Base-by-base conservation (phyloP, 768 basidiomycete genomes). In the Mycena alexandri region DNA sequence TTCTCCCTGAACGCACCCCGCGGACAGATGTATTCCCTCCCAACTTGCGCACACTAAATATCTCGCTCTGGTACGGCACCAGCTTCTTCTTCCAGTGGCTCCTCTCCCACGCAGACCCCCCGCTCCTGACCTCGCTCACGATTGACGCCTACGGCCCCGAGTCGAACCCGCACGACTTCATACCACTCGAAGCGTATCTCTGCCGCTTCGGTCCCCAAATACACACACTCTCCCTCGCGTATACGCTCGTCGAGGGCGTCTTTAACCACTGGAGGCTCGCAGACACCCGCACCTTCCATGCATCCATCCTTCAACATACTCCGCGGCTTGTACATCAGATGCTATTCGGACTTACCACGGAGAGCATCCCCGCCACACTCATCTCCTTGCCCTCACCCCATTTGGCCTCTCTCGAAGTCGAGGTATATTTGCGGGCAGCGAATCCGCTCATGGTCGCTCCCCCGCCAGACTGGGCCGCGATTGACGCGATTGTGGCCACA, bases 71-170 rank as follows among this genome's bases (percentile, higher is more conserved):
- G 4, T 38, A 1, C 13, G 58, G 60, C 25, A 19, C n/a, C n/a
- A 29, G 11, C 60, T 24, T 52, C 12, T 48, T 61, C 3, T 61
- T 61, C n/a, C 19, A 50, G 38, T 60, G 59, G 59, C 47, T 60
- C 21, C 47, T 60, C 17, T 48, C 59, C 2, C 34, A 29, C 19
- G 4, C 17, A 11, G 19, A 51, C 36, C 38, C 50, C 5, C 60
- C 50, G 3, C 22, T 42, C 60, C 43, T 61, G 7, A 61, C 48
- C 24, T 61, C 60, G 2, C 38, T 61, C 7, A 52, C 12, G 22
- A 36, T 61, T 50, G 38, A 3, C 4, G 60, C 38, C 0, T 5
- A 29, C 29, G 29, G 29, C 29, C 29, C 58, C 21, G 48, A 17
- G 22, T 36, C 11, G 2, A 22, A 19, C 22, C 19, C 14, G n/a